phyloP scores from a whole-genome alignment of 1,284 basidiomycete species.

The Pyrrhoderma lamaoense region DNA sequence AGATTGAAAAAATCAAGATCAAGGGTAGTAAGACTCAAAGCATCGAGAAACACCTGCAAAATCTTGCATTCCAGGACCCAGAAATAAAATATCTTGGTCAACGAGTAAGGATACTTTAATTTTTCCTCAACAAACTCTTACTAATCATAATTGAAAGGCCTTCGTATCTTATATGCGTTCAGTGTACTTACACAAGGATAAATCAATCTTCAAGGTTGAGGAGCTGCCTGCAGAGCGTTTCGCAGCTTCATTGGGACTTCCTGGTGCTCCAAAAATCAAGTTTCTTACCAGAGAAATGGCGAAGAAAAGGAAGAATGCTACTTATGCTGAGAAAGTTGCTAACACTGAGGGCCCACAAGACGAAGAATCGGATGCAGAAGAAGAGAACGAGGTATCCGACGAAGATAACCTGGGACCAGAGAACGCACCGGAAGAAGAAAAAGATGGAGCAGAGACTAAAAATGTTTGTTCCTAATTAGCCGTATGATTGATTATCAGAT shows the following conservation, averaged over 20 bases:
- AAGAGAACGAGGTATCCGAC: constrained; percentile 20
- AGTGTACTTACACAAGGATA: constrained; percentile 91
- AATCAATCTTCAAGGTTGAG: constrained; percentile 82
- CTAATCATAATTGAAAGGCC: constrained; percentile 47
- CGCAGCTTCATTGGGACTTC: constrained; percentile 86
- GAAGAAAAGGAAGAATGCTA: constrained; percentile 70
- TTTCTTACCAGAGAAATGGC: constrained; percentile 72
- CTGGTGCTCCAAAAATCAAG: constrained; percentile 95
- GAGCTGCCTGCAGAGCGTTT: constrained; percentile 80
- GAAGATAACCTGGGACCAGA: constrained; percentile 29
- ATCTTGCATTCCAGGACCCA: constrained; percentile 89
- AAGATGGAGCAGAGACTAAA: constrained; percentile 1
- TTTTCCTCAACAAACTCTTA: constrained; percentile 9
- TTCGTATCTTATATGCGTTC: constrained; percentile 97
- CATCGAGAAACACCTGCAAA: constrained; percentile 87
- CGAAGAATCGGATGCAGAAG: constrained; percentile 25
- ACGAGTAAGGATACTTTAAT: constrained; percentile 46
- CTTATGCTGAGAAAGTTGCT: constrained; percentile 33
- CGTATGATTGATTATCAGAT: constrained; percentile 1
- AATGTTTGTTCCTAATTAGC: constrained; percentile 10
- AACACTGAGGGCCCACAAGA: constrained; percentile 28
- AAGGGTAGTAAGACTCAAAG: constrained; percentile 83
- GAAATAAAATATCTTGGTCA: constrained; percentile 98
- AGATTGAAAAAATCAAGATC: constrained; percentile 83
- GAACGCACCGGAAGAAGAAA: constrained; percentile 21